Evolutionary conservation across 2,329 filamentous ascomycete genomes (phyloP), one percentile per base, ranked within the genome.

Genomic region (Sclerotinia nivalis): DNA sequence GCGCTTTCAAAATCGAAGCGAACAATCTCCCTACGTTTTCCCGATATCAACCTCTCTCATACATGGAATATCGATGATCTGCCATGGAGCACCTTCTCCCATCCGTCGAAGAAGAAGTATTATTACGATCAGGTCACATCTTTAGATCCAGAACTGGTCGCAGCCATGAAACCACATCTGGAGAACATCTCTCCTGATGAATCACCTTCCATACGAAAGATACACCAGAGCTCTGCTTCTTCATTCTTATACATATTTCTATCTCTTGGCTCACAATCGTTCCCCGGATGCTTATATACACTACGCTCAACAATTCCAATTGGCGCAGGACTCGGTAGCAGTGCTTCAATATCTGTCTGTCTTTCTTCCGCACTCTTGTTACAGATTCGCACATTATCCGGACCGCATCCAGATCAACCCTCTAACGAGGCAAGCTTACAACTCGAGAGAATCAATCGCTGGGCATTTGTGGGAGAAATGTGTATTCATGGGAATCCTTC

Each of bases 401-500:
- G 93, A 0, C 96, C 96, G 1, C 95, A 98, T 78, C 92, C 92
- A 0, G 95, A 98, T 76, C 95, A 98, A 80, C 93, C 93, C 5
- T 82, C 89, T 0, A 89, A 93, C 68, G 96, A 99, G 81, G 93
- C 93, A n/a, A 89, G 92, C 71, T 81, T 93, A 56, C 95, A 99
- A 79, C 87, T 98, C 43, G 94, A 98, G 82, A 89, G 95, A 73
- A 97, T 99, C 82, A 99, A 99, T 80, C 88, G 92, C 72, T 99
- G 96, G 96, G 94, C 96, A 0, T 98, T 97, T 80, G 96, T 99
- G 0, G 91, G 91, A 34, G 96, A 99, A 80, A 91, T 98, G 88
- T 96, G 93, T 81, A 97, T 98, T 73, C 96, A 99, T 78, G 96
- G 95, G 50, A 98, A 97, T 77, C 96, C 96, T 0, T 97, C 93